phyloP scores from a whole-genome alignment of 2,329 filamentous ascomycete genomes.

The Penicillium sclerotiorum region DNA sequence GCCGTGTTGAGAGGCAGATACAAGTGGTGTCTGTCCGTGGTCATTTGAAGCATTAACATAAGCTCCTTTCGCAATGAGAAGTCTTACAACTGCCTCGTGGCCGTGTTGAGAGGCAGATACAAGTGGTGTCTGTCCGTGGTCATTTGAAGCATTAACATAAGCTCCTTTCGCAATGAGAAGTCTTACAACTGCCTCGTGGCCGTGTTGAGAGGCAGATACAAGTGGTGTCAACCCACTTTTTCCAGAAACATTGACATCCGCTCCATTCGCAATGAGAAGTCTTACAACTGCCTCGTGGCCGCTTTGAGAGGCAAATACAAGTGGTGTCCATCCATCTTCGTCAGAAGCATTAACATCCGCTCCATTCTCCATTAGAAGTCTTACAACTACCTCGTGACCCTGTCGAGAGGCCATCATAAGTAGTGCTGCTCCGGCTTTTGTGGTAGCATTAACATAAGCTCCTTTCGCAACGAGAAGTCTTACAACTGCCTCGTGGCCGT shows the following conservation, averaged over 20 bases:
- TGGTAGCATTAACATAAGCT: not conserved
- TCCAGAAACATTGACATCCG: not conserved
- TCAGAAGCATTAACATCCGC: not conserved
- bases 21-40: conserved; percentile 4
- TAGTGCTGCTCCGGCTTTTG: not conserved
- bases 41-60: conserved; percentile 5
- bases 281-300: not conserved
- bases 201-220: not conserved
- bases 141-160: conserved; percentile 9
- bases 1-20: conserved; percentile 1
- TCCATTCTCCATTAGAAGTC: not conserved
- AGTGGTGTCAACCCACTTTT: conserved; percentile 9
- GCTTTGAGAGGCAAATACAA: not conserved
- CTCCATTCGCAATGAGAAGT: not conserved
- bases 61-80: conserved; percentile 11
- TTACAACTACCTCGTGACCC: not conserved
- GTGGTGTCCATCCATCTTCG: not conserved
- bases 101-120: not conserved
- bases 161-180: conserved; percentile 16
- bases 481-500: conserved; percentile 4
- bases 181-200: conserved; percentile 9
- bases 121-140: conserved; percentile 6
- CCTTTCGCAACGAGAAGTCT: not conserved
- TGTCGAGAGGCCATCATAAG: not conserved
- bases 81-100: conserved; percentile 3